Evolutionary conservation across 2,329 filamentous ascomycete genomes (phyloP).

Genomic region (Trichoderma oligosporum): DNA sequence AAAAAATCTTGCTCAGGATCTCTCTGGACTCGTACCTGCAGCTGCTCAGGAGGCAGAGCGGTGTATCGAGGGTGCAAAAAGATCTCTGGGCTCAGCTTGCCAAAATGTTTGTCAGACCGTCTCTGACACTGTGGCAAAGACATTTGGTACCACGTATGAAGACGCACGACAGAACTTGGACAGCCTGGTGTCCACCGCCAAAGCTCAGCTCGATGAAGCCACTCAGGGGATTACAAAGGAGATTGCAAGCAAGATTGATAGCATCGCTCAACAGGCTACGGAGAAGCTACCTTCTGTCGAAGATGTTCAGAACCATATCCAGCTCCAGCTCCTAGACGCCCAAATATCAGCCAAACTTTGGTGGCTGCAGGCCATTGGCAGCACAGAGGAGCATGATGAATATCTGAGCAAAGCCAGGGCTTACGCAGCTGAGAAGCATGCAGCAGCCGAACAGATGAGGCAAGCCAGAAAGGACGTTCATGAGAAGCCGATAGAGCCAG

Average conservation of each 20-base stretch:
- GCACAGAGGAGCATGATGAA: conserved; percentile 42
- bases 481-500: conserved; percentile 28
- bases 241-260: conserved; percentile 23
- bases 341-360: conserved; percentile 55
- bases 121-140: conserved; percentile 30
- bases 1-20: conserved; percentile 40
- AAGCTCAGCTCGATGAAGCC: conserved; percentile 22
- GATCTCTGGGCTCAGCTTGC: conserved; percentile 32
- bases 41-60: conserved; percentile 39
- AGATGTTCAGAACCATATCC: conserved; percentile 39
- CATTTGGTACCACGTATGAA: conserved; percentile 23
- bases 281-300: conserved; percentile 25
- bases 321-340: conserved; percentile 47
- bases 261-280: conserved; percentile 21
- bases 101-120: conserved; percentile 26
- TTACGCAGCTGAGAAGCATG: conserved; percentile 38
- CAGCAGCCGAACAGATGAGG: conserved; percentile 31
- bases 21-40: conserved; percentile 40
- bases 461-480: conserved; percentile 23
- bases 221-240: conserved; percentile 24
- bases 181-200: conserved; percentile 22
- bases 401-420: conserved; percentile 47
- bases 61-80: conserved; percentile 34
- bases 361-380: conserved; percentile 54
- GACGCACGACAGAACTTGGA: conserved; percentile 27